Evolutionary conservation across 2,329 filamentous ascomycete genomes (phyloP), one percentile per base, ranked within the genome.

Genomic region (Sclerotinia minor): DNA sequence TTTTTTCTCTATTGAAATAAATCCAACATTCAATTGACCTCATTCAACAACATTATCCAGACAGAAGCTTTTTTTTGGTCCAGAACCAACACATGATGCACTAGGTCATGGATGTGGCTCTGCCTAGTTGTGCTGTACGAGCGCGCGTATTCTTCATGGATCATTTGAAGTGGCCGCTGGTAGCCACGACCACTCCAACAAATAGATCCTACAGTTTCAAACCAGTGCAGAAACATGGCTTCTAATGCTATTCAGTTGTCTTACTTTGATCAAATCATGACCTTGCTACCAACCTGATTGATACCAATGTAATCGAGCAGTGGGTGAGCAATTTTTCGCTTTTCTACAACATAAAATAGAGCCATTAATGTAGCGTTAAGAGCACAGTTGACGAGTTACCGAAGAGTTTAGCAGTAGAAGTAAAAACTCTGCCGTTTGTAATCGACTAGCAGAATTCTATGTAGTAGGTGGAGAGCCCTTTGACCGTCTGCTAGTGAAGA

Each of bases 111-210:
- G 15, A 53, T 60, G 41, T 60, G 41, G 57, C 57, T 60, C 41
- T 47, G 57, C 26, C 49, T 60, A 26, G 26, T 17, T 32, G 9
- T 60, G 58, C n/a, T 47, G 58, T n/a, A 47, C 26, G 58, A 60
- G 44, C 26, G 58, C 58, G 41, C 41, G 58, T 60, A 60, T 32
- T n/a, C 13, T 47, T 32, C 26, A 6, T 60, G 26, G 57, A 47
- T 26, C 57, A 24, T 5, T 41, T 24, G 53, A 21, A 17, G 32
- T 57, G 54, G 54, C 32, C 38, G 32, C 41, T 24, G 21, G 32
- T 24, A 24, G 35, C 35, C 32, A 49, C 19, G 26, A 60, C 19
- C 41, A 60, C 26, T 24, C 21, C 44, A 47, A 60, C 11, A 15
- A 45, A 15, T 29, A 45, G 58, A 60, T 60, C 58, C 58, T 32